Base-by-base conservation (phyloP, 108 stramenopile genomes). In the Cyclotella distinguenda region DNA sequence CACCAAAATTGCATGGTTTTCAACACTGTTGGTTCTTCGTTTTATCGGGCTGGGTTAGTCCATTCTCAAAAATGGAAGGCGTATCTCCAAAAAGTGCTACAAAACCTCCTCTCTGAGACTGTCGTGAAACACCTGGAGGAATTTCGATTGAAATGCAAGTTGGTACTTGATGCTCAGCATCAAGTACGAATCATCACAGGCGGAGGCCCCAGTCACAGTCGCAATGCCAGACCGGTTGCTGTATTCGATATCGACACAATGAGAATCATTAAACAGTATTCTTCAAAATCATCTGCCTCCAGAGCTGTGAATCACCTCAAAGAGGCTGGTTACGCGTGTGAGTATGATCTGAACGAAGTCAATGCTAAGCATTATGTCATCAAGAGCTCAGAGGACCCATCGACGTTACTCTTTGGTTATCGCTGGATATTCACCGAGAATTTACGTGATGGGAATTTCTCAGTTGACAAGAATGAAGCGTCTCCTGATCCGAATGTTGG, bases 1-100 rank as follows among this genome's bases (percentile, higher is more conserved):
- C 86, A 85, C 74, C 91, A 88, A 36, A 92, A 92, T 74, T 92
- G 91, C 66, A 76, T 87, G 59, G 35, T 66, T 6, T 92, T 79
- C 66, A 92, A 88, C 48, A 59, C 57, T 40, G 70, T 79, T 51
- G 85, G 84, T 6, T 85, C 85, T 49, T 52, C 80, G 2, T 70
- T 82, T 55, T 82, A 77, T 57, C 74, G 88, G 22, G 83, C 85
- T 83, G 91, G 86, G n/a, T 39, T 68, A 45, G 88, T 89, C 6
- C 86, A 79, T 16, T 66, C 60, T 7, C 38, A 71, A 18, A 78
- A 82, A n/a, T 74, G 77, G 35, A 26, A 23, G 15, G 66, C 60
- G 22, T 89, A 81, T 23, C 72, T 43, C 35, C 60, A 49, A 11
- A 64, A 55, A 31, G 66, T 70, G 43, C 60, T 89, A 39, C 77